Evolutionary conservation across 129 eudicot genomes (phyloP), one percentile per base, ranked within the genome.

Genomic region (Ambrosia trifida): DNA sequence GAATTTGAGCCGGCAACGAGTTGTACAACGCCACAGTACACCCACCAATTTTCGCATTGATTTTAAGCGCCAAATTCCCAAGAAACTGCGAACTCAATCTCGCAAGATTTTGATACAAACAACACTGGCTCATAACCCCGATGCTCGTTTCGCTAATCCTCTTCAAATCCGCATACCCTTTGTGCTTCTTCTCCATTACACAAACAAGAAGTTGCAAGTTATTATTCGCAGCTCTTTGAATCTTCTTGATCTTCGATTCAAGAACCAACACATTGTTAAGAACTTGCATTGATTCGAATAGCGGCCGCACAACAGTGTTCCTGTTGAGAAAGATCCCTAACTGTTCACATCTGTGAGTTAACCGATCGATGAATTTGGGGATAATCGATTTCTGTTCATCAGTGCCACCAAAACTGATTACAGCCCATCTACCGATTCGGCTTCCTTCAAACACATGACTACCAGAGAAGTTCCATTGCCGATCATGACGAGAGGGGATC

Each of bases 391-490:
- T 88, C 56, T 87, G 99, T 7, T 86, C 93, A 40, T 60, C 8
- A 4, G 87, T 83, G 8, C 99, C 99, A 38, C 99, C 99, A 13
- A 94, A 94, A 69, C 96, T 85, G 30, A 94, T 73, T 17, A 94
- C 44, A 3, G 97, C 96, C 99, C 99, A 94, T 68, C 97, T 71
- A 10, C 85, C 91, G 0, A 94, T 87, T 17, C 91, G 81, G 54
- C 91, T 90, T 7, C 97, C 99, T 80, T 94, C 99, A 30, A 84
- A 72, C 32, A 94, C 99, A 38, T 94, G 99, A 82, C 99, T 88
- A 8, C 85, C 96, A 11, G 87, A 67, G 54, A 94, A 89, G 80
- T 87, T 94, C 99, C 99, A 94, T 52, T 94, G 96, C 4, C 99
- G 85, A 70, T 94, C 99, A 49, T 79, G 86, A 0, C 99, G 86